Evolutionary conservation across 2,329 filamentous ascomycete species (phyloP), one percentile per base, ranked within the genome.

Genomic region (Seiridium cupressi): DNA sequence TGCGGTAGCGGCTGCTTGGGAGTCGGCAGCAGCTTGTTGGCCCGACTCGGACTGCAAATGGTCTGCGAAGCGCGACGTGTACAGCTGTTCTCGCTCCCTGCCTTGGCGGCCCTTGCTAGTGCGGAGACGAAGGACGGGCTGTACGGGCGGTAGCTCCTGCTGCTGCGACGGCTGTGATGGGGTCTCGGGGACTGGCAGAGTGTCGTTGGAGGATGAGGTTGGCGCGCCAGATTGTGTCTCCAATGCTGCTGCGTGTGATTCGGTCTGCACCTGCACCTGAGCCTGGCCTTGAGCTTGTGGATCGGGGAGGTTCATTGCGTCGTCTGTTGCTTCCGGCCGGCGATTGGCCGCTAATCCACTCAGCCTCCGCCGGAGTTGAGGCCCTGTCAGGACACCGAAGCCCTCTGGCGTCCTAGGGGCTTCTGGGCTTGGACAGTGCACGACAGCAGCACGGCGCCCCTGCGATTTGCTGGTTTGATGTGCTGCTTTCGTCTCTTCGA

Each of bases 1-100:
- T 13, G 55, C 35, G 34, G 44, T 58, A 18, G 55, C 55, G 10
- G 44, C 34, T n/a, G 55, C 53, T 55, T 55, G 53, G 13, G 53
- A 8, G 9, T 57, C 55, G 31, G 42, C 55, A 42, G 46, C 55
- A 32, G 44, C 44, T 31, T 35, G 44, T 38, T 58, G 49, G 5
- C 34, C 47, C 5, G 40, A 18, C 38, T 54, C 48, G 5, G 49
- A 35, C 18, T 49, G 47, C 35, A 13, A 18, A 46, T 49, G 47
- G 13, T 32, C 9, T 32, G 47, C 47, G 47, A 49, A 44, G 42
- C 42, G 42, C 7, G 42, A 13, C 13, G 18, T 18, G 42, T 44
- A 44, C n/a, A 26, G n/a, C 10, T 49, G 46, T 49, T 49, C 46
- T 18, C 26, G 46, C 42, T 49, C 47, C 47, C 47, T 49, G 49